These are phyloP conservation scores for Paratinospora sagittata DNA, from an alignment of 164 flowering plant genomes.

Conservation along the genomic window DNA sequence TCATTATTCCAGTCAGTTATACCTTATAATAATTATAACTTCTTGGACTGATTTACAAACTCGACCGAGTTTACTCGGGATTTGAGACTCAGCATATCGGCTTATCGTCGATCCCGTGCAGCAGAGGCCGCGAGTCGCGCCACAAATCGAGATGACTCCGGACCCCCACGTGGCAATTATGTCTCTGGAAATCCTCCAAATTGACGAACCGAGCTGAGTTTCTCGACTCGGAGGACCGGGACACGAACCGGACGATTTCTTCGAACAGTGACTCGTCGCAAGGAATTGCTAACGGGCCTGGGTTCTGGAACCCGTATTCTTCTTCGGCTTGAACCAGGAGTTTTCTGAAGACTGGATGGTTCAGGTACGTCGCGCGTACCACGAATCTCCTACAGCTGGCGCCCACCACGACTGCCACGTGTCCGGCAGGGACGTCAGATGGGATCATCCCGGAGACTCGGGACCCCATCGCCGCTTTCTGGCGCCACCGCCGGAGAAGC, in stretches of 20 bases:
- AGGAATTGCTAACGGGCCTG: conserved; percentile 55
- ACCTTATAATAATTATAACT: no score
- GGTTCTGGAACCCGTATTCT: conserved; percentile 48
- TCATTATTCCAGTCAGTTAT: not conserved
- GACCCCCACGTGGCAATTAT: conserved; percentile 30
- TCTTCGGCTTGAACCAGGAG: conserved; percentile 55
- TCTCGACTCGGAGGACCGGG: conserved; percentile 30
- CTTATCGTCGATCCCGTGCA: conserved; percentile 27
- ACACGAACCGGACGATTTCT: conserved; percentile 39
- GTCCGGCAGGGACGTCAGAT: conserved; percentile 63
- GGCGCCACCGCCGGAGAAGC: conserved; percentile 35
- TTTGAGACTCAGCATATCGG: conserved; percentile 30
- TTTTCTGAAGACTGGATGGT: conserved; percentile 54
- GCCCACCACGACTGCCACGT: conserved; percentile 70
- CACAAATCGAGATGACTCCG: conserved; percentile 28
- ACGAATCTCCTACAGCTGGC: conserved; percentile 35
- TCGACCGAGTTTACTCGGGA: conserved; percentile 10
- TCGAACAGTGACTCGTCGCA: conserved; percentile 65
- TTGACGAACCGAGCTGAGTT: conserved; percentile 27
- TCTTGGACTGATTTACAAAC: not conserved
- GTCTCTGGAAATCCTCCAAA: conserved; percentile 35
- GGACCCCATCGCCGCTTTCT: conserved; percentile 16
- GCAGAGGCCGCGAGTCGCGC: conserved; percentile 51
- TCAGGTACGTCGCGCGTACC: conserved; percentile 51
- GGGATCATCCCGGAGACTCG: no score